A percentile compares a stretch with the other conserved stretches of the same genome.
These are phyloP conservation scores for Umbelopsis isabellina DNA, from an alignment of 192 early-diverging fungal genomes.

Conservation along the genomic window DNA sequence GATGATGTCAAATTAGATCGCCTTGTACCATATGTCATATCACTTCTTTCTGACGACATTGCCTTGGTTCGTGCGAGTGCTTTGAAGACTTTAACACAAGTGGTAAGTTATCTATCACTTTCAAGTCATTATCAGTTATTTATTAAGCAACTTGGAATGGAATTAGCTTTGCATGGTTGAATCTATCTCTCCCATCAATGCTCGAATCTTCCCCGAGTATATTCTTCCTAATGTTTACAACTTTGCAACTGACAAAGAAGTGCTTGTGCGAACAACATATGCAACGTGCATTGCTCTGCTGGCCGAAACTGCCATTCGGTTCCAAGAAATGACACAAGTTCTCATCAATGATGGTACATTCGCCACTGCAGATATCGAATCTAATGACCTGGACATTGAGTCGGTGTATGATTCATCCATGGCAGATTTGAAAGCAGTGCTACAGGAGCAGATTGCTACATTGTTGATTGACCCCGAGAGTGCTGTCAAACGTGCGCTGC, in stretches of 20 bases:
- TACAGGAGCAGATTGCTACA: slow-evolving; percentile 81
- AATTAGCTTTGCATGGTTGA: slow-evolving; percentile 73
- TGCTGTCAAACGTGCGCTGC: slow-evolving; percentile 81
- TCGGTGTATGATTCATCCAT: slow-evolving; percentile 74
- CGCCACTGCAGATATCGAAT: slow-evolving; percentile 43
- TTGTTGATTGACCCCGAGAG: slow-evolving; percentile 83
- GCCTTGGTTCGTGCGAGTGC: slow-evolving; percentile 65
- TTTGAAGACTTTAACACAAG: slow-evolving; percentile 66
- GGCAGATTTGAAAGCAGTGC: slow-evolving; percentile 74
- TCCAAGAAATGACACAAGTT: slow-evolving; percentile 73
- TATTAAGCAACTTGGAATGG: background rate
- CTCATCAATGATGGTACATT: slow-evolving; percentile 53
- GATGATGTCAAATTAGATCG: slow-evolving; percentile 79
- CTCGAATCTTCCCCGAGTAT: slow-evolving; percentile 90
- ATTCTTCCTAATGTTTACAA: slow-evolving; percentile 76
- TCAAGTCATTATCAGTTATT: background rate
- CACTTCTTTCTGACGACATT: slow-evolving; percentile 64
- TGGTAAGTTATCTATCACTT: slow-evolving; percentile 50
- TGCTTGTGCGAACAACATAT: slow-evolving; percentile 78
- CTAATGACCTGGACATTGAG: slow-evolving; percentile 56
- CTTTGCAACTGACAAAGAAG: slow-evolving; percentile 73
- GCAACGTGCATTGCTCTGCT: slow-evolving; percentile 80
- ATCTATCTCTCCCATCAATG: slow-evolving; percentile 78
- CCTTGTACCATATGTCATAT: slow-evolving; percentile 77
- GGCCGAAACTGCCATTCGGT: slow-evolving; percentile 77